Percentiles rank a stretch among this genome's conserved stretches.
These are phyloP conservation scores for Syzygium aqueum DNA, from an alignment of 345 rosid genomes.

Conservation along the genomic window DNA sequence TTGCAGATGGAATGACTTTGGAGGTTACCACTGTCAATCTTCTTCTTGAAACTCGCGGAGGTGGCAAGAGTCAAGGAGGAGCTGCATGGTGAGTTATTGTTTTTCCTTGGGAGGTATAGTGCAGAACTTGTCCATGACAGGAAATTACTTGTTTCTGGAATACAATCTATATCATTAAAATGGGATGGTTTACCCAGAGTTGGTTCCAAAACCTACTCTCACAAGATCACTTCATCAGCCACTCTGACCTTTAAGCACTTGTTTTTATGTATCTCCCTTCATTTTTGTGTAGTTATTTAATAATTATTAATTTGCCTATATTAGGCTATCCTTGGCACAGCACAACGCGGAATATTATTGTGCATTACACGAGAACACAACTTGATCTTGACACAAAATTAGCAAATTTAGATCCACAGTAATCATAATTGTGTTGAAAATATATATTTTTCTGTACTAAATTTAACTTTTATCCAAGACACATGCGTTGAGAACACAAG, in stretches of 20 bases:
- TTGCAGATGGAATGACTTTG: conserved; percentile 99
- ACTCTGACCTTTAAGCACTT: background rate
- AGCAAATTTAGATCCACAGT: background rate
- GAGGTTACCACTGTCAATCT: conserved; percentile 85
- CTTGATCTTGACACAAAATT: background rate
- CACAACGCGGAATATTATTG: background rate
- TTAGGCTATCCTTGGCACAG: background rate
- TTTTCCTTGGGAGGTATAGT: background rate
- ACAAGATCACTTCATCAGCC: background rate
- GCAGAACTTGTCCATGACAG: background rate
- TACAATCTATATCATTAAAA: background rate
- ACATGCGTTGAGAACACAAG: background rate
- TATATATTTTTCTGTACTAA: background rate
- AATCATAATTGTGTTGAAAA: background rate
- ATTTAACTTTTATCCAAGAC: background rate
- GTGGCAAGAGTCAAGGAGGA: conserved; percentile 55
- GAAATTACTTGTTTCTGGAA: background rate
- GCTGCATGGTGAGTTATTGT: conserved; percentile 71
- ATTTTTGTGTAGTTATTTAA: background rate
- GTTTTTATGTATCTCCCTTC: background rate
- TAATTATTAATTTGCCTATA: background rate
- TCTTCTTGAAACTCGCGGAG: conserved; percentile 86
- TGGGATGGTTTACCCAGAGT: background rate
- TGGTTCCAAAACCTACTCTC: background rate
- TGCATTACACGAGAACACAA: background rate